Evolutionary conservation across 257 asterid genomes (phyloP), one percentile per base, ranked within the genome.

Genomic region (Cordia subcordata): DNA sequence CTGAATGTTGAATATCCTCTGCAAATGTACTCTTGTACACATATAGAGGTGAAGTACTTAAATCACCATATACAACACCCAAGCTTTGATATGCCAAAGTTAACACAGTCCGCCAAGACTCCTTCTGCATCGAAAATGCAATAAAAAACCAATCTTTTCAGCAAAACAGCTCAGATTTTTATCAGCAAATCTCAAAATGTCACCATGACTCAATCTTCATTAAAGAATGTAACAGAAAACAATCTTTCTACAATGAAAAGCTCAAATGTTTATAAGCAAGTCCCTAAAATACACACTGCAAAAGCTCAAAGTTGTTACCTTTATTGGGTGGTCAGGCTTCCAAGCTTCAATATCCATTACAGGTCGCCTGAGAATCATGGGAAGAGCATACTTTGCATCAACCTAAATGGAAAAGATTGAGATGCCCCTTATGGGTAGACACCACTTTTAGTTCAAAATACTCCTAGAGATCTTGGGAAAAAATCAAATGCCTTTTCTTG

Each of bases 1-100:
- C 99, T 11, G 99, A 88, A 57, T 92, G 96, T 2, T 86, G 77
- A 66, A 88, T 88, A 67, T 92, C 99, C 80, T 92, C 99, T 8
- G 95, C 99, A 66, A 92, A 92, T 35, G 99, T 92, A 66, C 96
- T 92, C 75, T 85, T 92, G 88, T 88, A 92, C 0, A 92, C 99
- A 76, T 88, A 92, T 42, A 92, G 33, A 53, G 99, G 99, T 0
- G 99, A 92, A 75, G 96, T 92, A 67, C 95, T 82, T 66, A 92
- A 82, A 82, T 92, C 99, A 19, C 99, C 99, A 75, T 92, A 92
- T 0, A 92, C 99, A 53, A 92, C 96, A 10, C 99, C 99, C 35
- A 92, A 74, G 45, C 96, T 92, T 83, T 92, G 99, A 62, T 86
- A 92, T 32, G 99, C 96, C 67, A 92, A 60, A 47, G 88, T 85